Conservation (phyloP, 2,329 filamentous ascomycete species). For the Stemphylium lycopersici region DNA sequence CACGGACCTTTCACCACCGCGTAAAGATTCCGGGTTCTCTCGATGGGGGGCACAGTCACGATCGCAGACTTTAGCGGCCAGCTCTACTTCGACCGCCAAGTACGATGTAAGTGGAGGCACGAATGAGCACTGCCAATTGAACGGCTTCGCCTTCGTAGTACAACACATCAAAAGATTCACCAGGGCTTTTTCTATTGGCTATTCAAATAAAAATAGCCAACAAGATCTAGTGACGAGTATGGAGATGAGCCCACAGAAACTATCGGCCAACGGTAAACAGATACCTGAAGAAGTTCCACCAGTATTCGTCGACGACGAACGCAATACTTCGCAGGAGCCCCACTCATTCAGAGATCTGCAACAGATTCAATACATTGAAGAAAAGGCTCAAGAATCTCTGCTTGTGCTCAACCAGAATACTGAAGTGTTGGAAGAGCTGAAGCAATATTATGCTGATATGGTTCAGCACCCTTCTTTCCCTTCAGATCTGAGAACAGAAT, state of each 20-base stretch:
- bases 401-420: slow-evolving; percentile 43
- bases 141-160: background rate
- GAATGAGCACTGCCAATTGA: background rate
- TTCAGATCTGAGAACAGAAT: slow-evolving; percentile 7
- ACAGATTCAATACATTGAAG: slow-evolving; percentile 44
- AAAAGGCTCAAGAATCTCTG: slow-evolving; percentile 46
- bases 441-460: slow-evolving; percentile 18
- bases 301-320: background rate
- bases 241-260: background rate
- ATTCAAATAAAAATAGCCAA: background rate
- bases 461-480: slow-evolving; percentile 10
- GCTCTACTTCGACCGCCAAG: background rate
- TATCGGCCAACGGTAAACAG: background rate
- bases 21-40: background rate
- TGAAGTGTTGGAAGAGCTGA: slow-evolving; percentile 34
- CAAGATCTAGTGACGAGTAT: no score
- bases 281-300: background rate
- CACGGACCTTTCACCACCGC: background rate
- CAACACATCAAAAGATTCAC: background rate
- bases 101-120: background rate
- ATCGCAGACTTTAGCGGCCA: background rate
- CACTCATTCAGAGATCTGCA: slow-evolving; percentile 44
- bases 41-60: background rate
- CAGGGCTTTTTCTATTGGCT: background rate
- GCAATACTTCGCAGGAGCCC: background rate